Conservation (phyloP, 345 rosid genomes). For the Eucalyptus paniculata region DNA sequence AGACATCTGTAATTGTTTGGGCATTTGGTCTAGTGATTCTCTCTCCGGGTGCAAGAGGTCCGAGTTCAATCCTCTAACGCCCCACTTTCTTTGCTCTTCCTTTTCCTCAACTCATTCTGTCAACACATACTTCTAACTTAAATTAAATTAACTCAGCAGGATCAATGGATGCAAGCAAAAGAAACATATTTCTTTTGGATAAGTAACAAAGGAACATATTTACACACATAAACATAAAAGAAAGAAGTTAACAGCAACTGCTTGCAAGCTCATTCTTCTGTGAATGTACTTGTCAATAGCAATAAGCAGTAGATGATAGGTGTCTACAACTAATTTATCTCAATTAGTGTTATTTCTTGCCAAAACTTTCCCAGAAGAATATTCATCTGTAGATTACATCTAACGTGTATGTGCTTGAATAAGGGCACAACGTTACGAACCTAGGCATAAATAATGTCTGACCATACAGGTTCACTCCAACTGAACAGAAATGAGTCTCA, state of each 20-base stretch:
- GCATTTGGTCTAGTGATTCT: constrained; percentile 34
- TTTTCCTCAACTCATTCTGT: background rate
- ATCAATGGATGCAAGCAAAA: background rate
- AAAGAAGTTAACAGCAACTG: background rate
- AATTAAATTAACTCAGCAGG: background rate
- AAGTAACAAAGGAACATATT: background rate
- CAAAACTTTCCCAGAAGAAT: background rate
- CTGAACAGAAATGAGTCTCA: background rate
- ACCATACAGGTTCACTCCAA: background rate
- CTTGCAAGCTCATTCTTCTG: background rate
- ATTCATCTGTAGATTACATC: background rate
- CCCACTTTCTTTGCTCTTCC: background rate
- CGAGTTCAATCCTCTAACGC: background rate
- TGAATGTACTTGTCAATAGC: background rate
- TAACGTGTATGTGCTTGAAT: background rate
- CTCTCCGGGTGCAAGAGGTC: constrained; percentile 87
- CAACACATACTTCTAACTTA: background rate
- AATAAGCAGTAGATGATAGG: background rate
- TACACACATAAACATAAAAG: background rate
- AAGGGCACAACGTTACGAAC: background rate
- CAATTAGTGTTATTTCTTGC: background rate
- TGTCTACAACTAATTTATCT: background rate
- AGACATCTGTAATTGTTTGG: background rate
- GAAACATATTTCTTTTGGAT: background rate
- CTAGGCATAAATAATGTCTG: background rate